Evolutionary conservation across 169 alveolate genomes (phyloP), one percentile per base, ranked within the genome.

Genomic region (Perkinsus marinus): DNA sequence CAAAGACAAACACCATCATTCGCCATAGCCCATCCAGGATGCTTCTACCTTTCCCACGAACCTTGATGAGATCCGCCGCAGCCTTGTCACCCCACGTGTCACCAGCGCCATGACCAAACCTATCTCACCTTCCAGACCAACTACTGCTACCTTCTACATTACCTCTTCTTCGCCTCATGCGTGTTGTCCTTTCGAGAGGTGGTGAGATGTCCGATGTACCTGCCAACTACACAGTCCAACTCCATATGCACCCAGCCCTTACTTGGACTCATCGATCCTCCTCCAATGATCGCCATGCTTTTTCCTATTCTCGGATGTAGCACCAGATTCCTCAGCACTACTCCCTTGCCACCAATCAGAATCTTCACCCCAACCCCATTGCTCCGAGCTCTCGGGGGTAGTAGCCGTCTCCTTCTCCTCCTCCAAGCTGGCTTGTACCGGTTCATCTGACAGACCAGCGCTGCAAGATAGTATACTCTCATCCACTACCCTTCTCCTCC

Each of bases 11-110:
- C 79, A 57, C 3, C 37, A 57, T 57, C 34, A 2, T 57, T 30
- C 30, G 22, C 26, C 5, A 13, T 13, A 13, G 37, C 37, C 5
- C 5, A 13, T 13, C 5, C 22, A 26, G 7, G 5, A 57, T 30
- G 7, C 79, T 57, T n/a, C n/a, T n/a, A 57, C 79, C 91, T 37
- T 90, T 90, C 2, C 91, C 91, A 36, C 57, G 34, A 7, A 90
- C 91, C 39, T n/a, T 37, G 68, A 38, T n/a, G 38, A 90, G 36
- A 36, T 17, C 69, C 39, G 68, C 68, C 39, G 57, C 43, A 0
- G 91, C 91, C 91, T 90, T 90, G 39, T 90, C 91, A 34, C 91
- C 91, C 91, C 91, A 90, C 16, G 79, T n/a, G 39, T 90, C 91
- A 17, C 91, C 91, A 10, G 91, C 57, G 39, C 91, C 79, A 90